Conservation (phyloP, 2,329 filamentous ascomycete genomes). For the Fusarium secorum region DNA sequence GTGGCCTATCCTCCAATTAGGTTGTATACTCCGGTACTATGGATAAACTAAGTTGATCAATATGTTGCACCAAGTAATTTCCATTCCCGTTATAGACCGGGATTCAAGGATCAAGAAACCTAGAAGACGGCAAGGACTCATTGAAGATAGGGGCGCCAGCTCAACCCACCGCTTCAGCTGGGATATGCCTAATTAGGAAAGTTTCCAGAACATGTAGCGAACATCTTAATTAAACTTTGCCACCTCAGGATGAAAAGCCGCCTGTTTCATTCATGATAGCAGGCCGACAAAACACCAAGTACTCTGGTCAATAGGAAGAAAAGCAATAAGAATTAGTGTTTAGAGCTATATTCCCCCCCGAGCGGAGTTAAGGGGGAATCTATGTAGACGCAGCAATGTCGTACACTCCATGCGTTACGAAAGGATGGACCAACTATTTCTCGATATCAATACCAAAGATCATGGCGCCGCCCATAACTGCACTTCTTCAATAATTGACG, state of each 20-base stretch:
- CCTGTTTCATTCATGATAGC: not conserved
- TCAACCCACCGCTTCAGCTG: constrained; percentile 23
- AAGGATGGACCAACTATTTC: not conserved
- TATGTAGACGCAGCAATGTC: not conserved
- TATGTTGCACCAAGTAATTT: constrained; percentile 42
- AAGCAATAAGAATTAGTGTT: not conserved
- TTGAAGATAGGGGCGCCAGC: constrained; percentile 35
- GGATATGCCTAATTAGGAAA: constrained; percentile 10
- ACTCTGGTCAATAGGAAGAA: not conserved
- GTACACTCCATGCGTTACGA: not conserved
- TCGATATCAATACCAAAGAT: not conserved
- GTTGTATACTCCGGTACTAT: constrained; percentile 32
- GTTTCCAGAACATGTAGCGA: constrained; percentile 7
- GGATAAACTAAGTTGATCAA: constrained; percentile 20
- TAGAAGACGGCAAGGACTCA: constrained; percentile 8
- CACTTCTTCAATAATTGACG: not conserved
- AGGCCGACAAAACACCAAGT: not conserved
- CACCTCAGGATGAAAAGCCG: constrained; percentile 1
- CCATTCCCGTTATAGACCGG: constrained; percentile 32
- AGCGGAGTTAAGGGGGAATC: not conserved
- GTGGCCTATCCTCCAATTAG: constrained; percentile 28
- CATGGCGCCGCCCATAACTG: not conserved
- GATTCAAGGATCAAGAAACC: constrained; percentile 28
- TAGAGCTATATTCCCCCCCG: too few relatives aligned
- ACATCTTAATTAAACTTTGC: constrained; percentile 10